Evolutionary conservation across 805 yeast species (phyloP), one percentile per base, ranked within the genome.

Genomic region (Yarrowia divulgata): DNA sequence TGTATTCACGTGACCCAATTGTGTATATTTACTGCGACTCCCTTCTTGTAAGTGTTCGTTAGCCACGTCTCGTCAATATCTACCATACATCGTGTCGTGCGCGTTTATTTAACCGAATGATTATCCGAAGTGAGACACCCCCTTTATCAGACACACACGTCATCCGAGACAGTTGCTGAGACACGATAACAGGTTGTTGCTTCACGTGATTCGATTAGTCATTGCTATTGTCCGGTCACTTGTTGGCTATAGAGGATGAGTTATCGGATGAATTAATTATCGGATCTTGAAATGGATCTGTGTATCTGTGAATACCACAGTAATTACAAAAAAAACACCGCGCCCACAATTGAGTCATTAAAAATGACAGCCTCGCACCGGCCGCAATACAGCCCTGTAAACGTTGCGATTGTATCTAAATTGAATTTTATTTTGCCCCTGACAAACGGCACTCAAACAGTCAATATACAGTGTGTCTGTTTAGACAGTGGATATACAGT

Each of bases 151-250:
- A 18, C 32, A 34, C 18, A 34, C 45, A 54, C 58, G 58, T 52
- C 58, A 54, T 52, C 39, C 55, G 18, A 52, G 57, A 52, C 57
- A 35, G 29, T 54, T 37, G 60, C 60, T 54, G 45, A 54, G 60
- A 54, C 60, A 37, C 1, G 6, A n/a, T 3, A 18, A 52, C 58
- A 19, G 29, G 43, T 37, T 52, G 43, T 37, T 52, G 58, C 58
- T 35, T 52, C 58, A 52, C 58, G 58, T 52, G 58, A 35, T 52
- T 8, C 18, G 35, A 39, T 54, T 37, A 50, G 39, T 23, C 19
- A 52, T 12, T 14, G 18, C 18, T 10, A 23, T 32, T 16, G 16
- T 6, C 43, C 1, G 43, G 18, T 40, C 43, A 8, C 8, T 16
- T 13, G 4, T 14, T 40, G 43, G 43, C 43, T 40, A 40, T 40